Conservation (phyloP, 1,284 basidiomycete genomes). For the Malassezia yamatoensis region DNA sequence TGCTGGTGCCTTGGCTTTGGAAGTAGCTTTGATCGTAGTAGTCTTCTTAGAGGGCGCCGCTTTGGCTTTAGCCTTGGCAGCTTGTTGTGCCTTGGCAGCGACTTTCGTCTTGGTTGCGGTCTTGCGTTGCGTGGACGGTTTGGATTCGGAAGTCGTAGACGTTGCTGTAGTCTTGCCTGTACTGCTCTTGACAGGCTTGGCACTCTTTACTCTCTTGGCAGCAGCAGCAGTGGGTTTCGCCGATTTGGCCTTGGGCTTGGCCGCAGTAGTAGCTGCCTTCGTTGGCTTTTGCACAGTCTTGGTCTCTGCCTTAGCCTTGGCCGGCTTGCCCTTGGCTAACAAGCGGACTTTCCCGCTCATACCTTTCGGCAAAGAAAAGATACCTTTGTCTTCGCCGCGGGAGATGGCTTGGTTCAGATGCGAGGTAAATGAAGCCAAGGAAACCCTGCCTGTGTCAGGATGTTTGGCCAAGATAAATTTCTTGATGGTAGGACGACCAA, state of each 20-base stretch:
- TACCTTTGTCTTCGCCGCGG: slow-evolving; percentile 65
- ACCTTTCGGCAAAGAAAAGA: slow-evolving; percentile 78
- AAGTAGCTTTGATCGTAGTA: slow-evolving; percentile 18
- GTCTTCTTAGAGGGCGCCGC: slow-evolving; percentile 4
- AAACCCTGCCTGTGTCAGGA: slow-evolving; percentile 28
- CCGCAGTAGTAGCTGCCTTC: slow-evolving; percentile 18
- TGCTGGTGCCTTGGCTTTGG: slow-evolving; percentile 24
- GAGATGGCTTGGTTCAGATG: slow-evolving; percentile 73
- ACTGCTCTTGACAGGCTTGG: slow-evolving; percentile 11
- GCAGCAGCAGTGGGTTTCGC: slow-evolving; percentile 18
- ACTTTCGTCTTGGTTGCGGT: not conserved
- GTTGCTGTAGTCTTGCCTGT: slow-evolving; percentile 20
- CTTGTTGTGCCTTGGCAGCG: not conserved
- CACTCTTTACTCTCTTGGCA: slow-evolving; percentile 25
- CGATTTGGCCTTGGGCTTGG: not conserved
- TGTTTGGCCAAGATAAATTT: slow-evolving; percentile 56
- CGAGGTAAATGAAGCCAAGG: slow-evolving; percentile 59
- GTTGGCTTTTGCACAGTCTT: slow-evolving; percentile 22
- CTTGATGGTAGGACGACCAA: slow-evolving; percentile 84
- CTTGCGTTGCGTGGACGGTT: slow-evolving; percentile 35
- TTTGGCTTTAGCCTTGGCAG: slow-evolving; percentile 25
- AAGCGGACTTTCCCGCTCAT: slow-evolving; percentile 67
- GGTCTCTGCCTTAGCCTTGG: slow-evolving; percentile 25
- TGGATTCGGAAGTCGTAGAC: slow-evolving; percentile 26
- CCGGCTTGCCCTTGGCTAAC: slow-evolving; percentile 53